Evolutionary conservation across 116 monocot genomes (phyloP).

Genomic region (Iris pallida): DNA sequence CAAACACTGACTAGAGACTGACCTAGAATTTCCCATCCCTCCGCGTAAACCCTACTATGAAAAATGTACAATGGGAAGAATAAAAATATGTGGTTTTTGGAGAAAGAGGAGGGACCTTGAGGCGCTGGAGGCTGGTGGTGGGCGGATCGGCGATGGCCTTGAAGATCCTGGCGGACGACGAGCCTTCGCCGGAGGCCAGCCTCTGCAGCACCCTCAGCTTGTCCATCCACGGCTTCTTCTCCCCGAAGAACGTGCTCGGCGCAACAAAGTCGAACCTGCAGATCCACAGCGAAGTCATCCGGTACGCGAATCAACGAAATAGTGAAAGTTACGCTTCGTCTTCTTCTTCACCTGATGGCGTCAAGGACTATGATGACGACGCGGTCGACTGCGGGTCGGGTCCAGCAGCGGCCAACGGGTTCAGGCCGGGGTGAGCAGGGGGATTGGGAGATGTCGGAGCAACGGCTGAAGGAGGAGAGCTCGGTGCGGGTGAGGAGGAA

Average conservation of each 20-base stretch:
- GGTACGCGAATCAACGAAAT: neutral
- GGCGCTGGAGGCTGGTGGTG: conserved; percentile 85
- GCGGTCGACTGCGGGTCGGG: conserved; percentile 71
- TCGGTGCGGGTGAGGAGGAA: conserved; percentile 98
- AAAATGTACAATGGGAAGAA: no score
- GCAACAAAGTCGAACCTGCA: conserved; percentile 91
- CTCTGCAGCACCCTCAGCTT: conserved; percentile 70
- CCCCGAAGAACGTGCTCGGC: conserved; percentile 39
- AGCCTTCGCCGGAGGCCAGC: conserved; percentile 38
- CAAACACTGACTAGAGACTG: no score
- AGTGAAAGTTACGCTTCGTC: neutral
- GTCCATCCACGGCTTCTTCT: conserved; percentile 92
- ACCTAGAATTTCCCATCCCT: no score
- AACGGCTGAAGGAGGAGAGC: conserved; percentile 65
- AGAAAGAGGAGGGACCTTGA: conserved; percentile 46
- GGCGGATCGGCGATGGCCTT: conserved; percentile 99
- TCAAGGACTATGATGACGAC: conserved; percentile 86
- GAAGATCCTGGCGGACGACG: conserved; percentile 71
- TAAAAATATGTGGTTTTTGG: no score
- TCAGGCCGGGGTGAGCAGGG: conserved; percentile 25
- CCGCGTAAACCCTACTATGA: no score
- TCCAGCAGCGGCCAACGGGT: conserved; percentile 44
- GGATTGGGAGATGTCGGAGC: conserved; percentile 47
- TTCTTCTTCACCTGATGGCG: conserved; percentile 62
- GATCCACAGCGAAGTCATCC: neutral